A percentile compares a stretch with the other conserved stretches of the same genome.
These are phyloP conservation scores for Scedosporium boydii DNA, from an alignment of 2,329 filamentous ascomycete genomes.

Conservation along the genomic window DNA sequence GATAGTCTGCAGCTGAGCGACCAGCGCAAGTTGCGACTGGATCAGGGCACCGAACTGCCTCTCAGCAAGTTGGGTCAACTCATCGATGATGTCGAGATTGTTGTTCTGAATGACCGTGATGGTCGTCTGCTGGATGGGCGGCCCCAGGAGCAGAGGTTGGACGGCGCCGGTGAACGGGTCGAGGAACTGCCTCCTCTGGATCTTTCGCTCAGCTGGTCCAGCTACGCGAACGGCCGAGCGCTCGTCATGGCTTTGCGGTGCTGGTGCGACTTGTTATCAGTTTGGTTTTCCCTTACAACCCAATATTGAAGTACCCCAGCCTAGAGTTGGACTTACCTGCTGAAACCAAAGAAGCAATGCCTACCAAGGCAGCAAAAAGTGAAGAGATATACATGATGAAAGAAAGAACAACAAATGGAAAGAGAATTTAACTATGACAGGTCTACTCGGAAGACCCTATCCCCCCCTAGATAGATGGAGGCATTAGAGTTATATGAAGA, in stretches of 20 bases:
- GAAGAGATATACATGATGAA: constrained; percentile 5
- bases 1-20: constrained; percentile 26
- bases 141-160: background rate
- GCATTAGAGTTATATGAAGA: background rate
- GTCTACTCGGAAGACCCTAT: background rate
- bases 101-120: constrained; percentile 26
- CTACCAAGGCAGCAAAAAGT: constrained; percentile 14
- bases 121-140: constrained; percentile 20
- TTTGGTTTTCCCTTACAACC: background rate
- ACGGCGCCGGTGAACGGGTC: background rate
- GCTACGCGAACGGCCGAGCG: background rate
- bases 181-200: constrained; percentile 14
- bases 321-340: constrained; percentile 15
- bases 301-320: no score
- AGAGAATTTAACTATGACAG: background rate
- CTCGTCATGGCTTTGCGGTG: background rate
- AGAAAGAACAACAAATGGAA: background rate
- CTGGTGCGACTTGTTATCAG: background rate
- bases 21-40: constrained; percentile 24
- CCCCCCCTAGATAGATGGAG: background rate
- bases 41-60: constrained; percentile 26
- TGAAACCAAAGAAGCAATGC: constrained; percentile 17
- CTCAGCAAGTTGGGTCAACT: constrained; percentile 24
- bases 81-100: constrained; percentile 24
- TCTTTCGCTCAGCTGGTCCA: background rate